phyloP scores from a whole-genome alignment of 306 rosid genomes.

The Corylus americana region DNA sequence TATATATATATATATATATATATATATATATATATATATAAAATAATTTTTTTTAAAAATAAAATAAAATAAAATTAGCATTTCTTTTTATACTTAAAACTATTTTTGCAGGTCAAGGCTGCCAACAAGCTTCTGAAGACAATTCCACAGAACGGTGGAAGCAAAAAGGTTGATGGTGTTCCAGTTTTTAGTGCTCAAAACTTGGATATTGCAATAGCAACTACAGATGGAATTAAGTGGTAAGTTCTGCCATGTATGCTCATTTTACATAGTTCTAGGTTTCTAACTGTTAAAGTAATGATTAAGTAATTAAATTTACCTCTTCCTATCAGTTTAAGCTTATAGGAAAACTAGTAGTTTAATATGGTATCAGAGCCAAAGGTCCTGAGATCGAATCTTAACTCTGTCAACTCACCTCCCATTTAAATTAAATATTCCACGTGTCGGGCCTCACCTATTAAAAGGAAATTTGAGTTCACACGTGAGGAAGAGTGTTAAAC shows the following conservation, averaged over 20 bases:
- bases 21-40: not conserved
- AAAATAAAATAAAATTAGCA: not conserved
- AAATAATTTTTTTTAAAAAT: too few relatives aligned
- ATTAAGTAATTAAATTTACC: too few relatives aligned
- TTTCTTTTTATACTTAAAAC: not conserved
- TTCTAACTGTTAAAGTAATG: not conserved
- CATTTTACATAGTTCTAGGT: slow-evolving; percentile 13
- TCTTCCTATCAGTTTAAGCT: too few relatives aligned
- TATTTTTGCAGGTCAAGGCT: slow-evolving; percentile 69
- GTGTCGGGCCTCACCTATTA: too few relatives aligned
- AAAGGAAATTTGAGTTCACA: too few relatives aligned
- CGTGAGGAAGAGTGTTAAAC: too few relatives aligned
- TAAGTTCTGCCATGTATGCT: slow-evolving; percentile 36
- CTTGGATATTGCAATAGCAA: slow-evolving; percentile 94
- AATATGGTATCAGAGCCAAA: too few relatives aligned
- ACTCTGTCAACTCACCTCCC: too few relatives aligned
- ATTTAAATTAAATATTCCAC: too few relatives aligned
- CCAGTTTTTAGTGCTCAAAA: slow-evolving; percentile 96
- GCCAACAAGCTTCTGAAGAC: slow-evolving; percentile 85
- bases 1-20: not conserved
- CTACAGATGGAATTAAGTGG: slow-evolving; percentile 87
- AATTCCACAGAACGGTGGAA: slow-evolving; percentile 49
- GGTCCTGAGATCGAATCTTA: too few relatives aligned
- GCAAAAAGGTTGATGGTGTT: slow-evolving; percentile 85
- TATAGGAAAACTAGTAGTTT: too few relatives aligned